Conservation (phyloP, 2,329 filamentous ascomycete genomes). For the Sarocladiaceae sp. region DNA sequence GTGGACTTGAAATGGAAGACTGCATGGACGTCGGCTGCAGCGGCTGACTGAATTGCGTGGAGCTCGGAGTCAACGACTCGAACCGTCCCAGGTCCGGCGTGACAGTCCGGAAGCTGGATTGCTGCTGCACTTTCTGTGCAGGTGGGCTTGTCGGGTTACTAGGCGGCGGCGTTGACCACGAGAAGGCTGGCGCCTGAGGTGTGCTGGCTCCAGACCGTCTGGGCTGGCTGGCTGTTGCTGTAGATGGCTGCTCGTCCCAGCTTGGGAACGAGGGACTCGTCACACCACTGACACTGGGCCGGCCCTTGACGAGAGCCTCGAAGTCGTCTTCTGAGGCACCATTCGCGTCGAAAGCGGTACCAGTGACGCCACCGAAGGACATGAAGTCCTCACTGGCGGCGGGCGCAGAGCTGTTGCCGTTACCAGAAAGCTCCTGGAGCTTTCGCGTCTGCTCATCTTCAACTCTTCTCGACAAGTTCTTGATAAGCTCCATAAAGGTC, state of each 20-base stretch:
- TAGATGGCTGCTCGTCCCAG: conserved; percentile 36
- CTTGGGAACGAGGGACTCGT: conserved; percentile 34
- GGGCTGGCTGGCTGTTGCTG: conserved; percentile 27
- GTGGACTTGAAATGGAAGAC: background rate
- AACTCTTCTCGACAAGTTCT: conserved; percentile 67
- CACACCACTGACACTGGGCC: conserved; percentile 26
- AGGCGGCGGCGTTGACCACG: conserved; percentile 56
- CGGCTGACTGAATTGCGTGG: conserved; percentile 58
- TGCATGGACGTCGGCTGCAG: conserved; percentile 35
- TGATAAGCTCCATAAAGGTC: conserved; percentile 84
- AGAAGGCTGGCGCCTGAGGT: conserved; percentile 46
- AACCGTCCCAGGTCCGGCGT: conserved; percentile 53
- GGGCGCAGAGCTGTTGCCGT: conserved; percentile 40
- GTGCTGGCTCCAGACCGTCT: conserved; percentile 29
- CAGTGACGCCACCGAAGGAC: conserved; percentile 62
- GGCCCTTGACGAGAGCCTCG: conserved; percentile 79
- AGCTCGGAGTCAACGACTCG: conserved; percentile 48
- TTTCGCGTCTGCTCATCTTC: conserved; percentile 87
- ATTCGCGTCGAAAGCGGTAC: conserved; percentile 49
- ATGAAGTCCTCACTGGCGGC: conserved; percentile 59
- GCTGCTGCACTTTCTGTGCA: conserved; percentile 30
- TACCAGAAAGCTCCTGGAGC: conserved; percentile 71
- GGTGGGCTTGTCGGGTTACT: conserved; percentile 25
- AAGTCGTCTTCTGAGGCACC: conserved; percentile 67
- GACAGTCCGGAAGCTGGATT: conserved; percentile 44